A percentile compares a stretch with the other conserved stretches of the same genome.
phyloP scores from a whole-genome alignment of 192 early-diverging fungal genomes.

The Podila verticillata region DNA sequence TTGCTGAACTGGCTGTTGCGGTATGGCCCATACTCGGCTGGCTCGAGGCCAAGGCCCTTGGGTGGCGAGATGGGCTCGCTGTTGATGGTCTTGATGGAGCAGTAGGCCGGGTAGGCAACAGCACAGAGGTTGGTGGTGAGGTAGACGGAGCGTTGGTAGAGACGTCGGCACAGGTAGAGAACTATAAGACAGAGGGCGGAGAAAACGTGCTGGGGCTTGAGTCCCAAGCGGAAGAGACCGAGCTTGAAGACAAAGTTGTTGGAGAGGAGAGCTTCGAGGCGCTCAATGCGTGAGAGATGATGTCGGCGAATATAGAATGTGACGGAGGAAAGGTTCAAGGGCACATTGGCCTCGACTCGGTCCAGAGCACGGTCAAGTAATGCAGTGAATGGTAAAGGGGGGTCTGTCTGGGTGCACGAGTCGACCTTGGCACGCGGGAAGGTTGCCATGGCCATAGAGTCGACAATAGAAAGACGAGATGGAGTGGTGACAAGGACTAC shows the following conservation, averaged over 20 bases:
- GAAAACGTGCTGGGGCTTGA: slow-evolving; percentile 48
- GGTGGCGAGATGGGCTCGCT: slow-evolving; percentile 33
- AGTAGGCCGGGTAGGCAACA: slow-evolving; percentile 60
- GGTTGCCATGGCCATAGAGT: slow-evolving; percentile 29
- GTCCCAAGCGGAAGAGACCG: slow-evolving; percentile 41
- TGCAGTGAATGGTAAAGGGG: slow-evolving; percentile 50
- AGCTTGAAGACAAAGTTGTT: slow-evolving; percentile 33
- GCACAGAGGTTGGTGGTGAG: slow-evolving; percentile 57
- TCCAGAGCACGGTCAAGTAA: slow-evolving; percentile 36
- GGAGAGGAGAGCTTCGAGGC: slow-evolving; percentile 31
- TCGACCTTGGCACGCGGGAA: slow-evolving; percentile 48
- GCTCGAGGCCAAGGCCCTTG: slow-evolving; percentile 25
- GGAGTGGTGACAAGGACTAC: too few relatives aligned
- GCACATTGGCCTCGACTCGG: slow-evolving; percentile 47
- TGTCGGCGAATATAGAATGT: slow-evolving; percentile 54
- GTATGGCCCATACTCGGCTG: slow-evolving; percentile 19
- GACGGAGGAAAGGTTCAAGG: slow-evolving; percentile 54
- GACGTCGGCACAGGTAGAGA: slow-evolving; percentile 26
- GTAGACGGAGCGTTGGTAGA: slow-evolving; percentile 52
- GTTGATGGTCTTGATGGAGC: slow-evolving; percentile 58
- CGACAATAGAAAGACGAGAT: not conserved
- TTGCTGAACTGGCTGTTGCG: too few relatives aligned
- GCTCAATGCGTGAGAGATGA: slow-evolving; percentile 46
- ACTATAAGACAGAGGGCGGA: slow-evolving; percentile 32
- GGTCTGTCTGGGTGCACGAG: slow-evolving; percentile 45